Percentiles rank a stretch among this genome's conserved stretches.
Evolutionary conservation across 2,329 filamentous ascomycete species (phyloP).

Genomic region (Colletotrichum euphorbiae): DNA sequence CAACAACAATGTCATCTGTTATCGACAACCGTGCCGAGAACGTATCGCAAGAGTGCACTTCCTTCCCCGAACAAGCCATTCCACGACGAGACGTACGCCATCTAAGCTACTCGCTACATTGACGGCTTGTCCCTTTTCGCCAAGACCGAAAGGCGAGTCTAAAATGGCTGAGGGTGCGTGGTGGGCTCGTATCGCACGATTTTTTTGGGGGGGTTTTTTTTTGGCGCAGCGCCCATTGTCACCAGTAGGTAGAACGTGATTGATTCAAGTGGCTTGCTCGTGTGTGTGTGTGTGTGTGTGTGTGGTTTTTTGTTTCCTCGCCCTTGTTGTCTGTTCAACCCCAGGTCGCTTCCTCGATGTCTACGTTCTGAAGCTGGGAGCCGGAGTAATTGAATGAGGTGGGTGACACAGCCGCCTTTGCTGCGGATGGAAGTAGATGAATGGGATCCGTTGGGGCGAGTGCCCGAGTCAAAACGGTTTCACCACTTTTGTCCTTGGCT

Average conservation of each 20-base stretch:
- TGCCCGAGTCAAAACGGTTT: conserved; percentile 26
- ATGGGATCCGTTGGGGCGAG: conserved; percentile 10
- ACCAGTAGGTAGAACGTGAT: too few relatives aligned
- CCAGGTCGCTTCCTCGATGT: neutral
- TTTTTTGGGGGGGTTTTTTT: too few relatives aligned
- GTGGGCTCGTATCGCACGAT: neutral
- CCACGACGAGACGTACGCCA: conserved; percentile 24
- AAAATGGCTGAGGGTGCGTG: too few relatives aligned
- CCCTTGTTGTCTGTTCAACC: neutral
- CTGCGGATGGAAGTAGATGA: neutral
- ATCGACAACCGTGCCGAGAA: too few relatives aligned
- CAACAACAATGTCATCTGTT: too few relatives aligned
- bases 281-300: neutral
- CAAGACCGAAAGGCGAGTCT: conserved; percentile 13
- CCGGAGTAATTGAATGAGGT: conserved; percentile 15
- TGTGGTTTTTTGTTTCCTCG: neutral
- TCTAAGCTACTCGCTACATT: conserved; percentile 12
- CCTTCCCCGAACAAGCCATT: neutral
- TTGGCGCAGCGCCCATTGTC: neutral
- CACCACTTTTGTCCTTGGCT: neutral
- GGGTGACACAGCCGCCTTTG: conserved; percentile 18
- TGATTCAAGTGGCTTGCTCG: neutral
- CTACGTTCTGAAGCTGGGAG: neutral
- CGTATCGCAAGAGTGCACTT: neutral
- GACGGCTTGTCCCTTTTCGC: conserved; percentile 32